These are phyloP conservation scores for Irpex sp. DNA, from an alignment of 1,284 basidiomycete species.

Conservation along the genomic window DNA sequence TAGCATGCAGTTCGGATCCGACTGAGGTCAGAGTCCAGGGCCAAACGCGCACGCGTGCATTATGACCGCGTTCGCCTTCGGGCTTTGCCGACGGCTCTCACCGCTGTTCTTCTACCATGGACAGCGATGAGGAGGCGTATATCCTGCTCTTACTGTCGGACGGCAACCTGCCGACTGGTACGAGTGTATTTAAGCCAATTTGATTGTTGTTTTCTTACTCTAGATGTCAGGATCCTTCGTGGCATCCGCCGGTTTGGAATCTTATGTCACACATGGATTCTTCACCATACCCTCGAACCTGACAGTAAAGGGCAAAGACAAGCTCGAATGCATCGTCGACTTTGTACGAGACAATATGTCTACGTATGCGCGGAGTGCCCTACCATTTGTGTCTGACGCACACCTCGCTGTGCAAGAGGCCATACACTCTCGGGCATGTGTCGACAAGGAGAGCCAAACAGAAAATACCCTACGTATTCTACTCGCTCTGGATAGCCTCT, in stretches of 20 bases:
- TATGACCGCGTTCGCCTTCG: not conserved
- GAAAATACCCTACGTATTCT: conserved; percentile 38
- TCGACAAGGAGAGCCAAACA: not conserved
- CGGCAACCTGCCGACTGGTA: conserved; percentile 73
- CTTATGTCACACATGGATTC: conserved; percentile 86
- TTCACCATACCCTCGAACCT: conserved; percentile 32
- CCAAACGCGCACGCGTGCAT: conserved; percentile 10
- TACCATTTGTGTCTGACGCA: conserved; percentile 75
- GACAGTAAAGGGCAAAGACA: conserved; percentile 29
- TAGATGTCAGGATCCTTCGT: conserved; percentile 70
- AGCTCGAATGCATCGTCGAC: conserved; percentile 38
- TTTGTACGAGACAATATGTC: conserved; percentile 72
- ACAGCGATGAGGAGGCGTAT: conserved; percentile 51
- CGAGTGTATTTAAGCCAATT: not conserved
- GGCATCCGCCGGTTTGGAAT: conserved; percentile 90
- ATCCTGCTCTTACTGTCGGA: conserved; percentile 74
- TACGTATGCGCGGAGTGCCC: conserved; percentile 72
- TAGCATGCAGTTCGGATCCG: not conserved
- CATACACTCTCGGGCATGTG: not conserved
- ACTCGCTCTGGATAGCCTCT: conserved; percentile 65
- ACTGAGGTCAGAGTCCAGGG: conserved; percentile 1
- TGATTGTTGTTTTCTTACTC: not conserved
- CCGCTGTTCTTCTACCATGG: conserved; percentile 15
- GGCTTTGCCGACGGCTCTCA: not conserved
- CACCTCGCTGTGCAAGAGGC: conserved; percentile 40